Base-by-base conservation (phyloP, 345 rosid species). In the Lenwebbia sp. region DNA sequence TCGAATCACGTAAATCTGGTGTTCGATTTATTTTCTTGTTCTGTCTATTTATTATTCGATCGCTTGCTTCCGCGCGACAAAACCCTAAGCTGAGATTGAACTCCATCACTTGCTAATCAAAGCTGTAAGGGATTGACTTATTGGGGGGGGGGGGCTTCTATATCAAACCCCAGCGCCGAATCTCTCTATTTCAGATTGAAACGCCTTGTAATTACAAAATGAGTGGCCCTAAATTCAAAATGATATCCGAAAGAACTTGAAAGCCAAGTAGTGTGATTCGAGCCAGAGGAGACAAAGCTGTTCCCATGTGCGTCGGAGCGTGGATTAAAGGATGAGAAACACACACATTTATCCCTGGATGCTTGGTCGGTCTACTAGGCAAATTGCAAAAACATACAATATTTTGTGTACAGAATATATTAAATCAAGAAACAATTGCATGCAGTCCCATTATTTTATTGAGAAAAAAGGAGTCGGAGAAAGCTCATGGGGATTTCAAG, bases 201-300 rank as follows among this genome's bases (percentile, higher is more conserved):
- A 70, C 37, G 47, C 25, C 47, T 54, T 11, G 9, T 83, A 83
- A 26, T 51, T 82, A 49, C 13, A 47, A 82, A 47, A 33, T 82
- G 54, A 10, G 55, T 50, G 56, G 37, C 25, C 55, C 14, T 83
- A 50, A 50, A 26, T 83, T 83, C 65, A 19, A 40, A 62, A 58
- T 50, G 53, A 19, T 70, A 26, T 33, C 47, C 0, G 2, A 51
- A 49, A 85, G 25, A 30, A 76, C 78, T 33, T 70, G 47, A 19
- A 33, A 85, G 25, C n/a, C 50, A 81, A 54, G 54, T 86, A 19
- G 89, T 70, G 89, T 78, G 90, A 92, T 86, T 91, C 87, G 88
- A 86, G 91, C 75, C 82, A 56, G 62, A 84, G 92, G 90, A 85
- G 90, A 91, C 93, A 90, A 82, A 84, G 89, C 41, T 90, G 95